A percentile compares a stretch with the other conserved stretches of the same genome.
Evolutionary conservation across 371 early-diverging fungal species (phyloP).

Genomic region (Actinomucor elegans): DNA sequence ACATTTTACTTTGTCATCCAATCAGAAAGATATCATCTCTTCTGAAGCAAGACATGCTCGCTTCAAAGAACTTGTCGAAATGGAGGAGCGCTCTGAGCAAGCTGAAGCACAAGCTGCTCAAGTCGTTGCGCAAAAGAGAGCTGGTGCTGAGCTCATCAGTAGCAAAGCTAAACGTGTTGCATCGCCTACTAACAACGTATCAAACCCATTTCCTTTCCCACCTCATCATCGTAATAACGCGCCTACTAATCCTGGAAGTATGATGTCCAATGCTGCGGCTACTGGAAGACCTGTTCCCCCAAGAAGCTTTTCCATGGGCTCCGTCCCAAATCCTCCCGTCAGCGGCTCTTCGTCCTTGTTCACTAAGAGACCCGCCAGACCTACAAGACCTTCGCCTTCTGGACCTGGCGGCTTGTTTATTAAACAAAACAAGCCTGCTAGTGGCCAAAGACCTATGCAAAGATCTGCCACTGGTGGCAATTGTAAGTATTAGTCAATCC

Average conservation of each 20-base stretch:
- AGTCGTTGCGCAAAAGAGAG: slow-evolving; percentile 16
- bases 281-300: neutral
- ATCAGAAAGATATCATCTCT: slow-evolving; percentile 8
- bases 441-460: slow-evolving; percentile 8
- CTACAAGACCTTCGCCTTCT: slow-evolving; percentile 9
- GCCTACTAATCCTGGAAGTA: neutral
- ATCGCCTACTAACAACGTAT: slow-evolving; percentile 4
- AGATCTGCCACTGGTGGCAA: neutral
- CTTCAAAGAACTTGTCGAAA: slow-evolving; percentile 7
- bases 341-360: slow-evolving; percentile 8
- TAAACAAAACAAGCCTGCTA: slow-evolving; percentile 1
- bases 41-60: slow-evolving; percentile 10
- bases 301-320: slow-evolving; percentile 3
- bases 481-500: too few species aligned
- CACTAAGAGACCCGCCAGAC: slow-evolving; percentile 12
- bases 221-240: neutral
- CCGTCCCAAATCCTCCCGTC: neutral
- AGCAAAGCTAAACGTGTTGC: slow-evolving; percentile 11
- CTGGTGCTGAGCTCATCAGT: slow-evolving; percentile 12
- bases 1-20: slow-evolving; percentile 5
- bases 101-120: slow-evolving; percentile 11
- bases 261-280: too few species aligned
- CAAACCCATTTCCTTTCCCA: slow-evolving; percentile 16
- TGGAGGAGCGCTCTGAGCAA: slow-evolving; percentile 14
- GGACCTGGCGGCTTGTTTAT: slow-evolving; percentile 16